Evolutionary conservation across 2,329 filamentous ascomycete species (phyloP), one percentile per base, ranked within the genome.

Genomic region (Penicillium psychrosexuale): DNA sequence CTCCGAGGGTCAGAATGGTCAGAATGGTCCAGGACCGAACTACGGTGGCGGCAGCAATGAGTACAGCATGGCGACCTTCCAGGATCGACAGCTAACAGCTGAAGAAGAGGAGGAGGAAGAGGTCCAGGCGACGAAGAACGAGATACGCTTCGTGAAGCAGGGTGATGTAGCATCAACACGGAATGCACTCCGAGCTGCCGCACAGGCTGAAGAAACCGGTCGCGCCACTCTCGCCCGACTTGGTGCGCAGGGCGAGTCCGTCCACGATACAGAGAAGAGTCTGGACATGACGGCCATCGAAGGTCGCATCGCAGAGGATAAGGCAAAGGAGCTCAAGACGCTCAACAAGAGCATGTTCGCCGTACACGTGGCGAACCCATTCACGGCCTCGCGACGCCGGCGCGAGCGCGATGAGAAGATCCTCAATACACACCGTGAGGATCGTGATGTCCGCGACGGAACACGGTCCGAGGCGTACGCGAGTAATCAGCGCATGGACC

Each of bases 311-410:
- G 89, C 90, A 0, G 86, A 91, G 63, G 90, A 92, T 62, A 89
- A 90, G 64, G 88, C 91, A 1, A 84, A 85, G 45, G 91, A 96
- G 69, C 78, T 97, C 36, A 93, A 93, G 77, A 90, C 84, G 1
- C 79, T 95, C 47, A 96, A 97, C 74, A 81, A 88, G 59, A 91
- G 87, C 77, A 96, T 97, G 91, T 96, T 96, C 68, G 89, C 90
- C 5, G 83, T 92, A 22, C 88, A 91, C 66, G 86, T 92, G 27
- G 79, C 80, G 50, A 91, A 91, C 65, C 88, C 88, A 0, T 90
- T 96, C 70, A 94, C 89, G 0, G 84, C 84, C 13, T 84, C 83
- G 59, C 82, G 81, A 61, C 82, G 87, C 42, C 82, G 81, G 28
- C 79, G 80, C 51, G 84, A 83, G 54, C 82, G 84, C 38, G 89